Conservation (phyloP, 768 basidiomycete species). For the Rhodotorula babjevae region DNA sequence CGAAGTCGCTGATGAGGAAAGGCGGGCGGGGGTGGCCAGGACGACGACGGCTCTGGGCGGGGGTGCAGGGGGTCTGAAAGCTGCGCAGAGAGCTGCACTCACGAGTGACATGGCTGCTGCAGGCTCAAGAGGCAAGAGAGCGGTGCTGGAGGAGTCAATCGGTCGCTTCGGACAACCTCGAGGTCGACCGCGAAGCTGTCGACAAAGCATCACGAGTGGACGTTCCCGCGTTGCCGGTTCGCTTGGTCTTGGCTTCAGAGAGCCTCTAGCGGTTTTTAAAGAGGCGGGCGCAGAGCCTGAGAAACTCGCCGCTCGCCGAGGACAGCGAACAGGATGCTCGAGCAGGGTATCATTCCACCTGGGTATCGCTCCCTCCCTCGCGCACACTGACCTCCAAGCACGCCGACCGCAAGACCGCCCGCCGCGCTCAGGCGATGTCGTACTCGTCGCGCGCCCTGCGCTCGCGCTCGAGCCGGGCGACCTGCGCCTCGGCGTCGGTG, state of each 20-base stretch:
- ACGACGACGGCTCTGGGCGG: no score
- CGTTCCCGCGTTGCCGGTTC: no score
- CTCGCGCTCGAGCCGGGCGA: conserved; percentile 33
- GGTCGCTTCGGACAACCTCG: no score
- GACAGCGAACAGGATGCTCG: no score
- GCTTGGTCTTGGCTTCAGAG: no score
- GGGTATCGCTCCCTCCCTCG: not conserved
- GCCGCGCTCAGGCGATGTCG: not conserved
- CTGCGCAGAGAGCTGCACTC: not conserved
- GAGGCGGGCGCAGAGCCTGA: no score
- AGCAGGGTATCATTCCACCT: not conserved
- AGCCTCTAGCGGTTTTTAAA: no score
- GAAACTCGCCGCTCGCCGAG: no score
- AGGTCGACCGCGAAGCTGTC: no score
- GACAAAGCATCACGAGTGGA: no score
- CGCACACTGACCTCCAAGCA: not conserved
- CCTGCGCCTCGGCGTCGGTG: conserved; percentile 24
- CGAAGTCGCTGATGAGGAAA: not conserved
- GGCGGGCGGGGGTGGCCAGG: no score
- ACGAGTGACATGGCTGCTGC: not conserved
- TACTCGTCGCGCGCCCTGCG: not conserved
- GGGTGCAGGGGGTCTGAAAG: no score
- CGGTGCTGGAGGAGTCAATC: not conserved
- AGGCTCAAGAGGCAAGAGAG: not conserved
- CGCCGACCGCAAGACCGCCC: not conserved